Percentiles rank a stretch among this genome's conserved stretches.
Conservation (phyloP, 352 stramenopile genomes). For the Phytopythium helicoides region DNA sequence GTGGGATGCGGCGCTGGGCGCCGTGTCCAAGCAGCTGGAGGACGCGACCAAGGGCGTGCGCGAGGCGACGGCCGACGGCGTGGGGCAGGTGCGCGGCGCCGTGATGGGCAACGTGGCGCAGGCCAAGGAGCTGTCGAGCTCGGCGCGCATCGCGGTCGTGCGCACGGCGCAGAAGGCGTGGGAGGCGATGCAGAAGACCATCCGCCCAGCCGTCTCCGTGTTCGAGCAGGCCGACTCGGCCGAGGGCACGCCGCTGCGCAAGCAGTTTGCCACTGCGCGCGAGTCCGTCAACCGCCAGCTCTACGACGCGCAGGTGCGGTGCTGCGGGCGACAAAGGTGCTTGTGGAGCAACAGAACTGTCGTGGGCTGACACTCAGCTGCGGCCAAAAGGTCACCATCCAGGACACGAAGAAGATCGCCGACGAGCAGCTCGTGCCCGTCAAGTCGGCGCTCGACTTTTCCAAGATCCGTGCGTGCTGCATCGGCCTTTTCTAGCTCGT, state of each 20-base stretch:
- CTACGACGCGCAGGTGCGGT: slow-evolving; percentile 41
- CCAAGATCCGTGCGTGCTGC: slow-evolving; percentile 46
- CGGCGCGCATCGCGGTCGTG: slow-evolving; percentile 44
- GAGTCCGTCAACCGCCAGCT: slow-evolving; percentile 60
- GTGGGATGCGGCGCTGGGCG: slow-evolving; percentile 43
- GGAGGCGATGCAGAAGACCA: slow-evolving; percentile 30
- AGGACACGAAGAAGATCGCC: slow-evolving; percentile 53
- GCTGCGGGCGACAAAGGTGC: neutral
- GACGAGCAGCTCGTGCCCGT: slow-evolving; percentile 65
- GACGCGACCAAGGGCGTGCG: slow-evolving; percentile 46
- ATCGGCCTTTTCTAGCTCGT: neutral
- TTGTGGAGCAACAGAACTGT: no score
- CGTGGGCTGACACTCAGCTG: no score
- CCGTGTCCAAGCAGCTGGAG: slow-evolving; percentile 48
- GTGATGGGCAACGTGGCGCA: slow-evolving; percentile 40
- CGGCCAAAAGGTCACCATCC: slow-evolving; percentile 39
- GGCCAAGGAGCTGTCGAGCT: slow-evolving; percentile 62
- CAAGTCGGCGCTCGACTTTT: slow-evolving; percentile 34
- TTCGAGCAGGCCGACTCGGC: slow-evolving; percentile 61
- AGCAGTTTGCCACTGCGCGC: slow-evolving; percentile 43
- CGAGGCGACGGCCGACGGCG: slow-evolving; percentile 26
- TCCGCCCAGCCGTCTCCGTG: slow-evolving; percentile 52
- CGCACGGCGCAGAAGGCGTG: slow-evolving; percentile 36
- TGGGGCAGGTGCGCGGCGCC: slow-evolving; percentile 46
- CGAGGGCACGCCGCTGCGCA: slow-evolving; percentile 68